These are phyloP conservation scores for Starmera stellimalicola DNA, from an alignment of 1,139 yeast genomes.

Conservation along the genomic window DNA sequence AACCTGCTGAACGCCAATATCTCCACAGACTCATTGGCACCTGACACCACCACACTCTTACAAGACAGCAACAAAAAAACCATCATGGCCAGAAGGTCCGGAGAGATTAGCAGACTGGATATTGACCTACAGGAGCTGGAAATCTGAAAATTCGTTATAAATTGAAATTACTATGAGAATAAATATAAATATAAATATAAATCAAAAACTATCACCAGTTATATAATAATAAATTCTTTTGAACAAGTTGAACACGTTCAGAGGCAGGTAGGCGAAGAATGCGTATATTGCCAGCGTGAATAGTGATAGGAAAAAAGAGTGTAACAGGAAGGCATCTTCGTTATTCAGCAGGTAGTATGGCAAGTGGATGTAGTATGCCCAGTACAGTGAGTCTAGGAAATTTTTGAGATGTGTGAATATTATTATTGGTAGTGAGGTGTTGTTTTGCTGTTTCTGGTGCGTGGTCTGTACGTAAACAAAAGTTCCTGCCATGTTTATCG, in stretches of 20 bases:
- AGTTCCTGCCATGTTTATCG: slow-evolving; percentile 13
- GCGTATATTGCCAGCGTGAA: slow-evolving; percentile 20
- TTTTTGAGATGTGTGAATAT: too few species aligned
- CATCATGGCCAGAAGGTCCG: slow-evolving; percentile 7
- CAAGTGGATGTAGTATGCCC: slow-evolving; percentile 32
- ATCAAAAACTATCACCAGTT: slow-evolving; percentile 19
- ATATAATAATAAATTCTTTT: slow-evolving; percentile 20
- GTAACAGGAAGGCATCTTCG: slow-evolving; percentile 29
- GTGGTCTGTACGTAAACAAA: slow-evolving; percentile 17
- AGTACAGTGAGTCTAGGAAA: slow-evolving; percentile 21
- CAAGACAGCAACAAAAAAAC: neutral
- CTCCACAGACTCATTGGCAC: too few species aligned
- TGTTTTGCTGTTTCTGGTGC: slow-evolving; percentile 15
- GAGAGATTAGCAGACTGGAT: slow-evolving; percentile 12
- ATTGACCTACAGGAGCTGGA: slow-evolving; percentile 16
- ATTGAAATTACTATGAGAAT: neutral
- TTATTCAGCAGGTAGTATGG: slow-evolving; percentile 32
- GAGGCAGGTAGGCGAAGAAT: slow-evolving; percentile 20
- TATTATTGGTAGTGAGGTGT: too few species aligned
- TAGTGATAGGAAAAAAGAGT: slow-evolving; percentile 23
- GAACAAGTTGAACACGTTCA: slow-evolving; percentile 12
- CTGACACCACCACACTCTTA: too few species aligned
- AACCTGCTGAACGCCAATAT: too few species aligned
- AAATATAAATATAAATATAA: neutral
- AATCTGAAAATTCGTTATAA: slow-evolving; percentile 3